A percentile compares a stretch with the other conserved stretches of the same genome.
Evolutionary conservation across 345 rosid genomes (phyloP).

Genomic region (Citrus australasica): DNA sequence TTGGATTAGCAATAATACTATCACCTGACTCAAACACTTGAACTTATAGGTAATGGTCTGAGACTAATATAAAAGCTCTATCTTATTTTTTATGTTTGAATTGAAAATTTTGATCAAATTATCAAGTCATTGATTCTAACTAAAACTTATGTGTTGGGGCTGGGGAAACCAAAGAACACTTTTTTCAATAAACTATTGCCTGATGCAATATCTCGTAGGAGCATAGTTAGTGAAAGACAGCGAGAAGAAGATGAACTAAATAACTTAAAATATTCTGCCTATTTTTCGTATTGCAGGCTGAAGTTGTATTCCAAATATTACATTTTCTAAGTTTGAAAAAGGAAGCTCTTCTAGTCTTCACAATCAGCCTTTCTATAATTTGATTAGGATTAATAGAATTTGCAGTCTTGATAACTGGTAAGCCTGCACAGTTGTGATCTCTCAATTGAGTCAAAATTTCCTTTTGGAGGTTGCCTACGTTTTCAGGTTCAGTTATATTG

Average conservation of each 20-base stretch:
- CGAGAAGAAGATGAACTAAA: neutral
- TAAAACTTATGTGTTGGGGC: too few species aligned
- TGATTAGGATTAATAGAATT: neutral
- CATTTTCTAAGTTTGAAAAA: neutral
- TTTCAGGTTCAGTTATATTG: neutral
- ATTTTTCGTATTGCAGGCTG: neutral
- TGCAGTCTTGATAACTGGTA: neutral
- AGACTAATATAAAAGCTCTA: too few species aligned
- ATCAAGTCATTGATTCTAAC: too few species aligned
- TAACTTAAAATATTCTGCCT: neutral
- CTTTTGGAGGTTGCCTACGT: neutral
- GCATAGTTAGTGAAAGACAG: too few species aligned
- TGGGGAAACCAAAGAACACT: too few species aligned
- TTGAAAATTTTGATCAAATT: too few species aligned
- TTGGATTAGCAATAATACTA: neutral
- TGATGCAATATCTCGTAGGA: too few species aligned
- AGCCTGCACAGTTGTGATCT: neutral
- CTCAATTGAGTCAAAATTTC: neutral
- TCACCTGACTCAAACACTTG: neutral
- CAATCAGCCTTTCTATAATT: neutral
- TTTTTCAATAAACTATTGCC: too few species aligned
- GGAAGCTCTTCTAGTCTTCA: neutral
- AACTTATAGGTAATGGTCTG: too few species aligned
- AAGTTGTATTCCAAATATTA: neutral
- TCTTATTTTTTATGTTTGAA: too few species aligned